Evolutionary conservation across 2,329 filamentous ascomycete species (phyloP).

Genomic region (Chrysosporium keratinophilum): DNA sequence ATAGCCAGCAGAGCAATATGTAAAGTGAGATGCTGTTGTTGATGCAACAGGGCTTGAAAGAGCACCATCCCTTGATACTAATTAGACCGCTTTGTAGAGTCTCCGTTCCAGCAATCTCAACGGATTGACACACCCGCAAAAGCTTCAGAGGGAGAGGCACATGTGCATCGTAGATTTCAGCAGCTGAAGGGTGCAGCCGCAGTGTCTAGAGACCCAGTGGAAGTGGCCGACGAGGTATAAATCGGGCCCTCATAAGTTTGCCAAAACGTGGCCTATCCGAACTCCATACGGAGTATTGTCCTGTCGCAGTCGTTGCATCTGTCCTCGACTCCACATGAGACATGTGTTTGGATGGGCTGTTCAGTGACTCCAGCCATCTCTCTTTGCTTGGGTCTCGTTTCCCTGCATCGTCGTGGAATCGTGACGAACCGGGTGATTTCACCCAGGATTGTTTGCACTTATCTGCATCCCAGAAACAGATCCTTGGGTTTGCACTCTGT

Average conservation of each 20-base stretch:
- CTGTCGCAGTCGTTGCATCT: neutral
- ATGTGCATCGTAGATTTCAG: no score
- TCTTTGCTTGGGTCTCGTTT: neutral
- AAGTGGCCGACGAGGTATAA: neutral
- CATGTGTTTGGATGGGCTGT: neutral
- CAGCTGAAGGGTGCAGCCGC: no score
- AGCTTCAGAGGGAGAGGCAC: no score
- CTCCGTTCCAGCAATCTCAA: neutral
- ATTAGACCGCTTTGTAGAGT: neutral
- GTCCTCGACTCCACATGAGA: neutral
- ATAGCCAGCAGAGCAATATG: neutral
- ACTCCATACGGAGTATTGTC: neutral
- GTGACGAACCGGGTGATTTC: neutral
- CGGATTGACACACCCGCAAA: neutral
- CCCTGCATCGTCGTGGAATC: neutral
- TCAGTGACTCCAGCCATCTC: neutral
- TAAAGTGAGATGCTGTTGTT: no score
- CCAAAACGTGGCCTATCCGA: conserved; percentile 4
- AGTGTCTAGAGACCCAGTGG: neutral
- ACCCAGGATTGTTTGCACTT: neutral
- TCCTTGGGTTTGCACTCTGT: no score
- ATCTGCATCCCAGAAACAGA: neutral
- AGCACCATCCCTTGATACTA: neutral
- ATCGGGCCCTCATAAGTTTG: conserved; percentile 4
- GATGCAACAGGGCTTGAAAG: neutral